Evolutionary conservation across 495 filamentous ascomycete species (phyloP).

Genomic region (Penicillium fimorum): DNA sequence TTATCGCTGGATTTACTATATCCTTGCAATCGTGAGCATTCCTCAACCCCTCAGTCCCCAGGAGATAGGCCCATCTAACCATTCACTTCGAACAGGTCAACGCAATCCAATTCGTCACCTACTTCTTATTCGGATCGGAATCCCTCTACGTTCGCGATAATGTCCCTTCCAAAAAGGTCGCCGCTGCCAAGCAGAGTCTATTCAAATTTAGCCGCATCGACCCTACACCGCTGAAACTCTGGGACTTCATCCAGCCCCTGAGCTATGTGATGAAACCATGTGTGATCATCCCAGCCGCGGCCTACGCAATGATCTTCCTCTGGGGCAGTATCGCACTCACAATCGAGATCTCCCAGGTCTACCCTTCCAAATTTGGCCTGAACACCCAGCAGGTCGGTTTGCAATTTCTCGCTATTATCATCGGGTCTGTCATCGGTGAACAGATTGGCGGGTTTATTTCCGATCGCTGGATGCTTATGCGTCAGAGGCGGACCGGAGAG

Average conservation of each 20-base stretch:
- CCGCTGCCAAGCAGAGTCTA: slow-evolving; percentile 26
- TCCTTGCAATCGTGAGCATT: slow-evolving; percentile 40
- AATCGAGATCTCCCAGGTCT: slow-evolving; percentile 54
- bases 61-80: neutral
- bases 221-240: slow-evolving; percentile 39
- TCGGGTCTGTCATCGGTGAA: slow-evolving; percentile 56
- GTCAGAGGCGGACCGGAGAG: slow-evolving; percentile 22
- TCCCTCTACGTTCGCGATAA: slow-evolving; percentile 46
- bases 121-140: slow-evolving; percentile 54
- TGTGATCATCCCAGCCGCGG: slow-evolving; percentile 48
- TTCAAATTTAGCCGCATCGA: slow-evolving; percentile 50
- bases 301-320: slow-evolving; percentile 54
- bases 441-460: slow-evolving; percentile 52
- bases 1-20: slow-evolving; percentile 48
- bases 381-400: slow-evolving; percentile 54
- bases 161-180: slow-evolving; percentile 2
- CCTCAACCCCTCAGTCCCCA: neutral
- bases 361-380: slow-evolving; percentile 49
- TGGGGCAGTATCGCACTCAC: slow-evolving; percentile 49
- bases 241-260: slow-evolving; percentile 51
- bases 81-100: slow-evolving; percentile 40
- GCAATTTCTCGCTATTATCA: slow-evolving; percentile 54
- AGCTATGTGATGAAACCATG: slow-evolving; percentile 34
- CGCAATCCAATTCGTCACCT: slow-evolving; percentile 52
- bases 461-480: slow-evolving; percentile 50